Conservation (phyloP, 2,329 filamentous ascomycete genomes). For the Colletotrichum theobromicola region DNA sequence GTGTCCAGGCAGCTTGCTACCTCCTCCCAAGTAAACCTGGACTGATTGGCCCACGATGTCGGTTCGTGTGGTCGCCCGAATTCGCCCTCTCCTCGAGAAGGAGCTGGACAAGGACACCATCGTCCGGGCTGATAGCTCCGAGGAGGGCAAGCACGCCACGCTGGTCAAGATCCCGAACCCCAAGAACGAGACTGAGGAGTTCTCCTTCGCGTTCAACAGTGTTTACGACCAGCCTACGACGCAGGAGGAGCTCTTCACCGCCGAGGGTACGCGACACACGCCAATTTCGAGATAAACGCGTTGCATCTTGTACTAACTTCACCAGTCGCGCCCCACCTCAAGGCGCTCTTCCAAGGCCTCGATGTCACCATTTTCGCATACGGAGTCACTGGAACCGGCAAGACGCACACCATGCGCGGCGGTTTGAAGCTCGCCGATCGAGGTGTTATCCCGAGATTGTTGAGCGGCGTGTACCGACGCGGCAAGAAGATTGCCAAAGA, state of each 20-base stretch:
- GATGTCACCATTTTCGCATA: slow-evolving; percentile 93
- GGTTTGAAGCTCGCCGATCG: slow-evolving; percentile 85
- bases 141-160: slow-evolving; percentile 65
- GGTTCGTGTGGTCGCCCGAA: slow-evolving; percentile 87
- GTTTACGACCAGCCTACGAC: slow-evolving; percentile 83
- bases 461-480: slow-evolving; percentile 85
- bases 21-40: background rate
- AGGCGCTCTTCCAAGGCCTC: slow-evolving; percentile 88
- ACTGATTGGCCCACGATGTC: slow-evolving; percentile 49
- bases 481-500: slow-evolving; percentile 88
- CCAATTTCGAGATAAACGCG: slow-evolving; percentile 1
- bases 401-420: slow-evolving; percentile 95
- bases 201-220: slow-evolving; percentile 92
- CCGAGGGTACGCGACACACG: slow-evolving; percentile 70
- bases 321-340: slow-evolving; percentile 84
- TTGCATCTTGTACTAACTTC: background rate
- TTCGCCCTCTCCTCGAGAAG: slow-evolving; percentile 84
- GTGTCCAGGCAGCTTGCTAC: background rate
- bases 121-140: slow-evolving; percentile 69
- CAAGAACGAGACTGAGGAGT: slow-evolving; percentile 89
- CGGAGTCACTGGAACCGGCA: slow-evolving; percentile 90
- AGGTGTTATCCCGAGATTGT: slow-evolving; percentile 83
- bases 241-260: slow-evolving; percentile 87
- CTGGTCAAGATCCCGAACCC: slow-evolving; percentile 91
- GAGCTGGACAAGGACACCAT: slow-evolving; percentile 91